Conservation (phyloP, 495 filamentous ascomycete genomes). For the Podospora didyma region DNA sequence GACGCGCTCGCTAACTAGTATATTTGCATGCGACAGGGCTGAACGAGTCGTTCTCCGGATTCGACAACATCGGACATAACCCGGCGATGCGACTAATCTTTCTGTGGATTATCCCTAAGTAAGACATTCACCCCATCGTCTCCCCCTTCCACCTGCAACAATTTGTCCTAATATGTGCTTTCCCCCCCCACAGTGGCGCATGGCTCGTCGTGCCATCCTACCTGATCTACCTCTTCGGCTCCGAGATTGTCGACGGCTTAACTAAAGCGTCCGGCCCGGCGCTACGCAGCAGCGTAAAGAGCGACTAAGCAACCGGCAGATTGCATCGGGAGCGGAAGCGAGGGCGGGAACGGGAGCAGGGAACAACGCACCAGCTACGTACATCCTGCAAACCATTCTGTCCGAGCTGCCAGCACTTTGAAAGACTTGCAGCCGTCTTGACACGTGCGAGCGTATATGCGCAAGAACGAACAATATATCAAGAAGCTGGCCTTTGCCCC, state of each 20-base stretch:
- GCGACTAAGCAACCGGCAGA: not conserved
- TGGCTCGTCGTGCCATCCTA: constrained; percentile 75
- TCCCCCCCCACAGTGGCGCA: constrained; percentile 51
- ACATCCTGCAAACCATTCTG: too few species aligned
- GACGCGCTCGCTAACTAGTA: not conserved
- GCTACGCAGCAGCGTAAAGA: not conserved
- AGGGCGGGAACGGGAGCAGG: not conserved
- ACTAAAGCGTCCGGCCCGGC: constrained; percentile 33
- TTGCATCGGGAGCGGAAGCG: not conserved
- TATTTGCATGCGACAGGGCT: constrained; percentile 48
- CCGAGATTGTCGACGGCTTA: constrained; percentile 66
- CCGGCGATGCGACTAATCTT: constrained; percentile 50
- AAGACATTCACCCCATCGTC: constrained; percentile 32
- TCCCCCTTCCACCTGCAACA: not conserved
- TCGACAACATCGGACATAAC: constrained; percentile 78
- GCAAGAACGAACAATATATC: too few species aligned
- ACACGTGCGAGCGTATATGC: too few species aligned
- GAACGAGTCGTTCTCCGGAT: constrained; percentile 74
- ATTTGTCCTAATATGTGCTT: not conserved
- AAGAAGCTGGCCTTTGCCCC: too few species aligned
- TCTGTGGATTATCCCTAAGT: constrained; percentile 81
- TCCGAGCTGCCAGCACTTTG: too few species aligned
- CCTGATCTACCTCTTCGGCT: constrained; percentile 64
- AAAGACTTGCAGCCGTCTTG: too few species aligned
- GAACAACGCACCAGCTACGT: too few species aligned